Evolutionary conservation across 1,284 basidiomycete species (phyloP), one percentile per base, ranked within the genome.

Genomic region (Gymnopus androsaceus): DNA sequence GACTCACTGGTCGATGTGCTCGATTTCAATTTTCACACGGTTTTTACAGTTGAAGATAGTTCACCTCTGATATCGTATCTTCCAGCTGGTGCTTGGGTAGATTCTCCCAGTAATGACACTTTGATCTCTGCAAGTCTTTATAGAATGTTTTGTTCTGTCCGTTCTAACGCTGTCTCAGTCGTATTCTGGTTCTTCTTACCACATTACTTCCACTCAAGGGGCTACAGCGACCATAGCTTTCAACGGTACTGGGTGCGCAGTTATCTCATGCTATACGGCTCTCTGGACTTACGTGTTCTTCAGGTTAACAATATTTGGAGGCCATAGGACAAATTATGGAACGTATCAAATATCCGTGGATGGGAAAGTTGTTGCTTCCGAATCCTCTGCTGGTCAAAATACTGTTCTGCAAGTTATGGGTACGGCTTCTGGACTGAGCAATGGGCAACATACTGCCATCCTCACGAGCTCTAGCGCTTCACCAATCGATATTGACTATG

Each of bases 261-360:
- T 55, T 53, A 34, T 48, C 45, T 45, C 45, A 34, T 51, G 52
- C 45, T 50, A 55, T 17, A 45, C 37, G 4, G 9, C 47, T n/a
- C 34, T 4, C 7, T 14, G 30, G 23, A 17, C 21, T 27, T 25
- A 42, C 3, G 3, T 46, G 3, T 12, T 12, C 69, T 59, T 63
- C 59, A 74, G 81, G 82, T 19, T 83, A 50, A 76, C 75, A 64
- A 63, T 84, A 49, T 79, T 75, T 61, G 82, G 82, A 31, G 77
- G 76, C 14, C 70, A 67, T 36, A 64, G 73, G 56, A 71, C 78
- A 21, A 69, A 72, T 54, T 83, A 83, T 62, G 82, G 83, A 47
- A 63, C 68, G 21, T 84, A 77, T 64, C 68, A 68, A 27, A 59
- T 84, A 25, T 58, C 71, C 9, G 69, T 84, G 6, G 82, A 84